phyloP scores from a whole-genome alignment of 2,329 filamentous ascomycete species.

The Xylaria arbuscula region DNA sequence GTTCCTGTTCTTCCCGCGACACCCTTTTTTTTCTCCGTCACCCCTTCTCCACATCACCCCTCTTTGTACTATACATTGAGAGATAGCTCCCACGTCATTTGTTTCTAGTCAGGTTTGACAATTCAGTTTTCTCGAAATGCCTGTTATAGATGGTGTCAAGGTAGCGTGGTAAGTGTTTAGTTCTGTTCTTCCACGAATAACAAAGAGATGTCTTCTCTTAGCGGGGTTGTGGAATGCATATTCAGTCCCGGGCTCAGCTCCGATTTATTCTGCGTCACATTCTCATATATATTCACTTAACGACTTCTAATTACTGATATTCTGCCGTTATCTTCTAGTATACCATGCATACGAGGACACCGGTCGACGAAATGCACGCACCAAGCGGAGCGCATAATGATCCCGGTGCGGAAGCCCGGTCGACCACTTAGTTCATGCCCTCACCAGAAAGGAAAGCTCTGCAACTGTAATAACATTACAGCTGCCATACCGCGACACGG shows the following conservation, averaged over 20 bases:
- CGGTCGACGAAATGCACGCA: conserved; percentile 81
- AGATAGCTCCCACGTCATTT: conserved; percentile 16
- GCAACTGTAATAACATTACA: conserved; percentile 72
- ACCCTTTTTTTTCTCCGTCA: conserved; percentile 11
- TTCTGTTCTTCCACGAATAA: conserved; percentile 3
- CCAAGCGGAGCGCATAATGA: conserved; percentile 72
- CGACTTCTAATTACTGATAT: conserved; percentile 32
- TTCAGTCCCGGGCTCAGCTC: neutral
- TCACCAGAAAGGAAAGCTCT: conserved; percentile 70
- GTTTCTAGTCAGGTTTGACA: conserved; percentile 6
- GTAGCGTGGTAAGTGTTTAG: conserved; percentile 74
- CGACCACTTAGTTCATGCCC: conserved; percentile 76
- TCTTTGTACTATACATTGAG: conserved; percentile 10
- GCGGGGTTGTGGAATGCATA: conserved; percentile 1
- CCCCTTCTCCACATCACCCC: conserved; percentile 25
- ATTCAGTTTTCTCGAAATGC: conserved; percentile 61
- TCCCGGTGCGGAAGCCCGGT: conserved; percentile 77
- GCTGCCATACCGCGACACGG: conserved; percentile 70
- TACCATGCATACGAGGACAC: conserved; percentile 80
- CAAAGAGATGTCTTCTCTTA: conserved; percentile 8
- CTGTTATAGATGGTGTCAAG: conserved; percentile 75
- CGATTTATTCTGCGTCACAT: conserved; percentile 4
- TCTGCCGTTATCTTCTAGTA: conserved; percentile 57
- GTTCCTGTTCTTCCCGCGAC: conserved; percentile 1
- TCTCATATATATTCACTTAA: conserved; percentile 8